phyloP scores from a whole-genome alignment of 768 basidiomycete species.

The Lactifluus volemus region DNA sequence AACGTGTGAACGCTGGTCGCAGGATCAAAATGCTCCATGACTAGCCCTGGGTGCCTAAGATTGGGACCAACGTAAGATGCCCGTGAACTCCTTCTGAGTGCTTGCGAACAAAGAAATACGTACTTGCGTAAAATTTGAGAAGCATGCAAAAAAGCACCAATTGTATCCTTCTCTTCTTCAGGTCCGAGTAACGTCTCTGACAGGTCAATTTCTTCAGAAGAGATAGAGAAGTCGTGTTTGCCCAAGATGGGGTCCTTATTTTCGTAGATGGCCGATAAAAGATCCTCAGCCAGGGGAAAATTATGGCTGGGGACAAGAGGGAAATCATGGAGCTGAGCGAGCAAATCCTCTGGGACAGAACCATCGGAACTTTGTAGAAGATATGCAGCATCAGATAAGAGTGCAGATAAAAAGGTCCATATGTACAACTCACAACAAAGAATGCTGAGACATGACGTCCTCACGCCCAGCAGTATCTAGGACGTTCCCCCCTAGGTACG shows the following conservation, averaged over 20 bases:
- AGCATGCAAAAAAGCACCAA: background rate
- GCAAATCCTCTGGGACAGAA: conserved; percentile 4
- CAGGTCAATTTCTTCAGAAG: background rate
- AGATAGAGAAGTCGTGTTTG: background rate
- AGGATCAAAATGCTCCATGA: conserved; percentile 11
- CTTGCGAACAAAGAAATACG: background rate
- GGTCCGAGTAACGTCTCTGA: background rate
- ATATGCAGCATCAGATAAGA: background rate
- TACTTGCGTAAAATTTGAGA: conserved; percentile 3
- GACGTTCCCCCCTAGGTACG: background rate
- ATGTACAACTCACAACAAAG: background rate
- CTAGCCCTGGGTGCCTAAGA: conserved; percentile 7
- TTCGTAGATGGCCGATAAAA: background rate
- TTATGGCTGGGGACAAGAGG: background rate
- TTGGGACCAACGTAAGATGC: background rate
- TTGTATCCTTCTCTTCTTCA: background rate
- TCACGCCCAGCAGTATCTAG: background rate
- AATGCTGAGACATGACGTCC: background rate
- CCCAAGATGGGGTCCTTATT: background rate
- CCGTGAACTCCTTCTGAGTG: background rate
- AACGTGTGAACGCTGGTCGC: conserved; percentile 9
- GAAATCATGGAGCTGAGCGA: conserved; percentile 3
- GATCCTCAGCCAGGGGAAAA: background rate
- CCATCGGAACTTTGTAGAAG: conserved; percentile 1
- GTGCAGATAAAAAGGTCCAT: background rate